phyloP scores from a whole-genome alignment of 192 early-diverging fungal species.

The Entomortierella parvispora region DNA sequence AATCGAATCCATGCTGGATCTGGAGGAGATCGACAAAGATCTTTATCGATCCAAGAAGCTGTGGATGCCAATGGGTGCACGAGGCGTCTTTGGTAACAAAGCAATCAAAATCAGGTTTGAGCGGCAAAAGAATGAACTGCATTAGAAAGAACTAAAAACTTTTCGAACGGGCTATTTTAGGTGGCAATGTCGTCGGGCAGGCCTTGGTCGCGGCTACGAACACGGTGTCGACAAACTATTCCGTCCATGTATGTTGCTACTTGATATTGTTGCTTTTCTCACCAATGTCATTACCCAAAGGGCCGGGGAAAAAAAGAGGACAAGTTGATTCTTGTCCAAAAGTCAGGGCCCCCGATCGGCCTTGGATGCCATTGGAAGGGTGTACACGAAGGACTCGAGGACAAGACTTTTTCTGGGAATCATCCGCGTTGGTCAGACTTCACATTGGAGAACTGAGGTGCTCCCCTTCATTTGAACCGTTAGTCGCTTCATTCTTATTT shows the following conservation, averaged over 20 bases:
- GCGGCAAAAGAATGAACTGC: background rate
- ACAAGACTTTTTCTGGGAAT: no score
- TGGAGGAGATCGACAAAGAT: conserved; percentile 75
- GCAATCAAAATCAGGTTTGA: background rate
- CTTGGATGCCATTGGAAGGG: no score
- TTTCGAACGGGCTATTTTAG: no score
- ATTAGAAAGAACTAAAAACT: no score
- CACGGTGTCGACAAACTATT: conserved; percentile 75
- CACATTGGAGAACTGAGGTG: no score
- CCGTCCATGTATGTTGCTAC: conserved; percentile 64
- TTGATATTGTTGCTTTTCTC: no score
- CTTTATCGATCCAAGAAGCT: conserved; percentile 78
- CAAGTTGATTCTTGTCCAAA: no score
- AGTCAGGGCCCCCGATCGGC: no score
- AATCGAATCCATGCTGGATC: conserved; percentile 56
- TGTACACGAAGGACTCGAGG: no score
- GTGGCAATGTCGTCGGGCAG: conserved; percentile 74
- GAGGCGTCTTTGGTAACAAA: conserved; percentile 84
- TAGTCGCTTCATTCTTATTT: conserved; percentile 91
- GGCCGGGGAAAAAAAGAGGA: background rate
- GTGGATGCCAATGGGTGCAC: conserved; percentile 83
- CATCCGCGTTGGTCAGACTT: no score
- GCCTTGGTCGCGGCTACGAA: conserved; percentile 81
- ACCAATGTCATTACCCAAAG: conserved; percentile 9
- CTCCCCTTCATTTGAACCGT: no score